Base-by-base conservation (phyloP, 495 filamentous ascomycete species). In the Aeminium ludgeri region DNA sequence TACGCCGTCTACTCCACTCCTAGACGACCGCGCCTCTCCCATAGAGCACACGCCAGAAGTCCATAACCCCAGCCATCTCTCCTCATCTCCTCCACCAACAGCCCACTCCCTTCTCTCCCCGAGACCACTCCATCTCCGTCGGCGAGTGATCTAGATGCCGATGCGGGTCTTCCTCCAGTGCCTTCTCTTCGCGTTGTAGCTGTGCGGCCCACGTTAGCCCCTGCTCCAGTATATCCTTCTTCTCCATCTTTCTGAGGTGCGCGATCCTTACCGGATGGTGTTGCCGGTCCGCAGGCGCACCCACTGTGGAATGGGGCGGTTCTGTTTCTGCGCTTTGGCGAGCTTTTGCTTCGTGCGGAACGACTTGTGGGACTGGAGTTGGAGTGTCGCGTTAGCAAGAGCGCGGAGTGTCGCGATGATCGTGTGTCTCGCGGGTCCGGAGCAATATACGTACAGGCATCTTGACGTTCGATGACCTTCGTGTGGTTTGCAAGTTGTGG, bases 291-390 rank as follows among this genome's bases (percentile, higher is more conserved):
- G 79, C 56, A 97, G 75, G 58, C 89, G 80, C 64, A 97, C 96
- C 89, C 89, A 97, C 75, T 97, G 89, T 49, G 89, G 89, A 65
- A 97, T 95, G 48, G 89, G 89, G 56, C 91, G 74, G 80, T 96
- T 97, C 73, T 94, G 86, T 72, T 91, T 94, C 74, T 94, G 86
- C 60, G 89, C 89, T 74, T 86, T 94, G 60, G 91, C 89, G 72
- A 97, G 89, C 89, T 97, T 97, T 67, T 89, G 81, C 87, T 97
- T 97, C 66, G 84, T 91, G 64, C 82, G 80, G 82, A 95, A 95
- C 60, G 85, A 83, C 77, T 95, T 95, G 73, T 97, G 84, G 75
- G 78, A 84, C 86, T 94, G 64, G 10, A 36, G 31, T 8, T 4
- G 23, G 23, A 25, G 23, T 25, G 23, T 8, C 4, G 8, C 4